Conservation (phyloP, 2,329 filamentous ascomycete species). For the Mycosphaerella sp. region DNA sequence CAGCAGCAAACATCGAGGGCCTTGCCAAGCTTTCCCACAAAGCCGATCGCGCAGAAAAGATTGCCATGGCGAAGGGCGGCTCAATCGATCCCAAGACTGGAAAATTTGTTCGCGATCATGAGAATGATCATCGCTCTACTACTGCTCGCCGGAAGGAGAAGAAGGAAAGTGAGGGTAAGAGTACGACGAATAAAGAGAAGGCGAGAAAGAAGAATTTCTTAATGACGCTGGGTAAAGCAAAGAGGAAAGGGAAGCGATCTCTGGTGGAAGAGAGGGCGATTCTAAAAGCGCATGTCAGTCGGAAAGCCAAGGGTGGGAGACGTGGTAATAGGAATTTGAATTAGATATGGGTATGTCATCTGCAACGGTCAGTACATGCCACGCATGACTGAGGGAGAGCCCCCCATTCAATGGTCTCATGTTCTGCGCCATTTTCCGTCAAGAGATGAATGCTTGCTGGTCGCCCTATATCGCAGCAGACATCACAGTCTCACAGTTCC, state of each 20-base stretch:
- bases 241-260: constrained; percentile 91
- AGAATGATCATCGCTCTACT: constrained; percentile 70
- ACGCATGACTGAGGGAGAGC: too few relatives aligned
- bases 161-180: constrained; percentile 86
- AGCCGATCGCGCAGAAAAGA: constrained; percentile 80
- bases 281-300: constrained; percentile 71
- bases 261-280: constrained; percentile 77
- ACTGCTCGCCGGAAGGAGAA: constrained; percentile 78
- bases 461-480: too few relatives aligned
- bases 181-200: constrained; percentile 96
- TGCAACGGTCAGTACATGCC: too few relatives aligned
- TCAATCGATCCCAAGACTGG: constrained; percentile 49
- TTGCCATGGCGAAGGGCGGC: constrained; percentile 67
- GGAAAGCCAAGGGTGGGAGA: constrained; percentile 76
- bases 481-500: too few relatives aligned
- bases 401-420: too few relatives aligned
- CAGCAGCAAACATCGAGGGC: constrained; percentile 85
- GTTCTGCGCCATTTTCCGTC: too few relatives aligned
- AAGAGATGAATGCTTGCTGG: too few relatives aligned
- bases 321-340: constrained; percentile 54
- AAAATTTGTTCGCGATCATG: constrained; percentile 43
- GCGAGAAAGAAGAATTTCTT: constrained; percentile 95
- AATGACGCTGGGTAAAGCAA: constrained; percentile 96
- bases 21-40: constrained; percentile 71
- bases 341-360: not conserved